Base-by-base conservation (phyloP, 352 stramenopile genomes). In the Phytopythium mirpurense region DNA sequence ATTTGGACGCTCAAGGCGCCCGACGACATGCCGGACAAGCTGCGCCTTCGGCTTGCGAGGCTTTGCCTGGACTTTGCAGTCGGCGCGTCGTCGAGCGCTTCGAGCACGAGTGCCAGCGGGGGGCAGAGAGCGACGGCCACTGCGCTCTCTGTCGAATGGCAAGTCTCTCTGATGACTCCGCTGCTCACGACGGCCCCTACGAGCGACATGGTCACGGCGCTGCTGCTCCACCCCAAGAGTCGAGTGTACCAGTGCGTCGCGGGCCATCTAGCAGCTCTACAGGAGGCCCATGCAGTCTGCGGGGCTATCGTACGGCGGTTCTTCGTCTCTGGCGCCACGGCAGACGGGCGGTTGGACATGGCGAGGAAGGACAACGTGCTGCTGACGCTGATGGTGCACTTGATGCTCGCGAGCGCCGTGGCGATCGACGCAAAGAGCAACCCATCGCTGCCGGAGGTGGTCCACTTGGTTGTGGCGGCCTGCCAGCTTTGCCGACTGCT, bases 31-130 rank as follows among this genome's bases (percentile, higher is more conserved):
- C 47, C 32, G 19, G 19, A 53, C 35, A 76, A 72, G 23, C 63
- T 86, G 47, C 52, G 53, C 14, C 58, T 76, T 27, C 78, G 75
- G 18, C 60, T 86, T 2, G 37, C 74, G 19, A 62, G 75, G 0
- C 56, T 86, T 27, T 71, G 57, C 32, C 68, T 86, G 32, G 71
- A 86, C 44, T 86, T 86, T 60, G 62, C 69, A 11, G 73, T 86
- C 42, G 78, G 69, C 26, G 42, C 54, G 6, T 45, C n/a, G 49
- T 44, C 54, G 27, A 56, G 46, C 18, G 6, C 19, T 12, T 18
- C 36, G 60, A 61, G 37, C 57, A n/a, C 16, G 40, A 36, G 12
- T 35, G 53, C 32, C 21, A 24, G 29, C 45, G 14, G 18, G 14
- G 18, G 32, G 14, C 44, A 23, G 23, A 64, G 41, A 29, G 14